These are phyloP conservation scores for Henckelia pumila DNA, from an alignment of 257 asterid genomes.

Conservation along the genomic window DNA sequence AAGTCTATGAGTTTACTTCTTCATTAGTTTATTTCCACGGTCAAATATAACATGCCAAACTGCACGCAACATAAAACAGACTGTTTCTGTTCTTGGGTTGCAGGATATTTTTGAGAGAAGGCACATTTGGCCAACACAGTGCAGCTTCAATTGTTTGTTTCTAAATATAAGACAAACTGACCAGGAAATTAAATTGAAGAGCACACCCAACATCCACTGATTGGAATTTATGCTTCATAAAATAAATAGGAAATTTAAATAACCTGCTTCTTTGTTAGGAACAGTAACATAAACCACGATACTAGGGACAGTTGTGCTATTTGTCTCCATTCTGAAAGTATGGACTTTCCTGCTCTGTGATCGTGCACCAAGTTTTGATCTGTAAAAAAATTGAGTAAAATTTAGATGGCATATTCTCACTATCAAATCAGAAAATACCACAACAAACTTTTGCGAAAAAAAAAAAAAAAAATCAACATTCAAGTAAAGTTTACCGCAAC, in stretches of 20 bases:
- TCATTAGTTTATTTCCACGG: too few relatives aligned
- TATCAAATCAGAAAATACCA: slow-evolving; percentile 6
- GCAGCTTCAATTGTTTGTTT: too few relatives aligned
- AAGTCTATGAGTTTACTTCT: too few relatives aligned
- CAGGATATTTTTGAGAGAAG: too few relatives aligned
- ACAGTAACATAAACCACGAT: slow-evolving; percentile 97
- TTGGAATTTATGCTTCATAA: not conserved
- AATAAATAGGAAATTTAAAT: not conserved
- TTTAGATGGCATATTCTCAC: slow-evolving; percentile 25
- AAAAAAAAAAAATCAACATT: not conserved
- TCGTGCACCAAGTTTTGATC: slow-evolving; percentile 41
- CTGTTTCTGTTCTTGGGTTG: too few relatives aligned
- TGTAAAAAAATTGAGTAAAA: slow-evolving; percentile 23
- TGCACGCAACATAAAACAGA: too few relatives aligned
- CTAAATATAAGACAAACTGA: not conserved
- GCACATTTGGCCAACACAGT: too few relatives aligned
- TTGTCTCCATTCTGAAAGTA: slow-evolving; percentile 69
- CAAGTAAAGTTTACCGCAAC: slow-evolving; percentile 44
- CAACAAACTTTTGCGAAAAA: not conserved
- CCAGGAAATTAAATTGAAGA: not conserved
- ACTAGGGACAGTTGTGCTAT: slow-evolving; percentile 62
- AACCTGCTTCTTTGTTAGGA: slow-evolving; percentile 90
- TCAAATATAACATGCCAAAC: too few relatives aligned
- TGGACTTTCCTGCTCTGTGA: slow-evolving; percentile 37
- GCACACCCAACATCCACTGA: not conserved